A percentile compares a stretch with the other conserved stretches of the same genome.
Conservation (phyloP, 1,284 basidiomycete genomes). For the Trametes pubescens region DNA sequence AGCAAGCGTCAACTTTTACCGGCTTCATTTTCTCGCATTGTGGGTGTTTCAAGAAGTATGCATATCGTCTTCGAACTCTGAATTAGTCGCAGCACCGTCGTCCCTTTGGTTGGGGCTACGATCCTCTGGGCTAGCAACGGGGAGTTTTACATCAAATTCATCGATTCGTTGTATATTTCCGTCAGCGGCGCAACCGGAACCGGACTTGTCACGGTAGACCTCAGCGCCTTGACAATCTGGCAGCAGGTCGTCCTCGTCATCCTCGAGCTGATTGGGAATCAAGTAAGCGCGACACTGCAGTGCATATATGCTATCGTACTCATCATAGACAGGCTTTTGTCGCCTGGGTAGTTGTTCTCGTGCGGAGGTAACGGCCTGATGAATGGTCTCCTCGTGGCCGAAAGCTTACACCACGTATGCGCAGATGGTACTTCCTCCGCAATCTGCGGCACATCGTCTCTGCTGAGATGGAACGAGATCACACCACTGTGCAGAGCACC, state of each 20-base stretch:
- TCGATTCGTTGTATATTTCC: conserved; percentile 78
- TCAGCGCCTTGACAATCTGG: conserved; percentile 75
- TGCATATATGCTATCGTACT: neutral
- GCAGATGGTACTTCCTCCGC: conserved; percentile 75
- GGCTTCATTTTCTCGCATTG: conserved; percentile 63
- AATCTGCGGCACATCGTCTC: conserved; percentile 76
- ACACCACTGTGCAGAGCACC: neutral
- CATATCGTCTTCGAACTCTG: neutral
- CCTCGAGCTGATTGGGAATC: conserved; percentile 72
- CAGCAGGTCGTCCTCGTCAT: conserved; percentile 78
- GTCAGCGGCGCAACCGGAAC: conserved; percentile 83
- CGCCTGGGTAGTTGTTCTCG: conserved; percentile 45
- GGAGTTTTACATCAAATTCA: conserved; percentile 63
- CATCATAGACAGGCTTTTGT: conserved; percentile 40
- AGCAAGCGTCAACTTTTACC: conserved; percentile 65
- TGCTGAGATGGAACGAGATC: conserved; percentile 45
- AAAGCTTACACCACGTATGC: neutral
- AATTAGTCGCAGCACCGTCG: conserved; percentile 59
- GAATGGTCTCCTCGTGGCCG: neutral
- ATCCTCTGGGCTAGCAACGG: conserved; percentile 79
- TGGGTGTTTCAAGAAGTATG: conserved; percentile 37
- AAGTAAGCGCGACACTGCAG: conserved; percentile 47
- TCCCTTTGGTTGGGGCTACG: conserved; percentile 70
- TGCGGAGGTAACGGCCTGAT: conserved; percentile 38
- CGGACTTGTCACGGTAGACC: conserved; percentile 75